Evolutionary conservation across 139 green algal genomes (phyloP).

Genomic region (Coccomyxa sp.): DNA sequence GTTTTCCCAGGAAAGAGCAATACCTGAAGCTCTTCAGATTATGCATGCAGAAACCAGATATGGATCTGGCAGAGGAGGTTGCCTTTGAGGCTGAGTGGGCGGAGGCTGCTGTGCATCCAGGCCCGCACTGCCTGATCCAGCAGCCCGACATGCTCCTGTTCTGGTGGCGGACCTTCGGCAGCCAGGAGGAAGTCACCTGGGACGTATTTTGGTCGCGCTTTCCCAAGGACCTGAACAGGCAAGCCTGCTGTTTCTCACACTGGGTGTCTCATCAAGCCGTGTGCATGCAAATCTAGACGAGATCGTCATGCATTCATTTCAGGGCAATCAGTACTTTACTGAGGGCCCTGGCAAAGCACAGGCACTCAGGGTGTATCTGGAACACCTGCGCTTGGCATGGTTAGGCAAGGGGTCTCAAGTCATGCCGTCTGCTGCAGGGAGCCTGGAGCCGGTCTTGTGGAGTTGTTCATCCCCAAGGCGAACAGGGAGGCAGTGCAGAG

Average conservation of each 20-base stretch:
- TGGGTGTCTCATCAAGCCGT: too few species aligned
- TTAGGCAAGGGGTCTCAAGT: not conserved
- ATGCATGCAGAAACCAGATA: not conserved
- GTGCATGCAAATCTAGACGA: too few species aligned
- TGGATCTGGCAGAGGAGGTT: slow-evolving; percentile 2
- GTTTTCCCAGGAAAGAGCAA: not conserved
- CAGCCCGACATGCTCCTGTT: slow-evolving; percentile 14
- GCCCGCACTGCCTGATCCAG: slow-evolving; percentile 10
- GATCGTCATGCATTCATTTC: too few species aligned
- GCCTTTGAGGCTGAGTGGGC: slow-evolving; percentile 6
- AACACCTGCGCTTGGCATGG: too few species aligned
- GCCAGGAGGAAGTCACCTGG: slow-evolving; percentile 14
- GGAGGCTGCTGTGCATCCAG: not conserved
- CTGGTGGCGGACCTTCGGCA: slow-evolving; percentile 16
- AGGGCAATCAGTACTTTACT: too few species aligned
- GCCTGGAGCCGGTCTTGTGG: not conserved
- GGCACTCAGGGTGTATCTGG: too few species aligned
- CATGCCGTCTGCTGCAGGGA: not conserved
- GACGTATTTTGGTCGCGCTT: slow-evolving; percentile 16
- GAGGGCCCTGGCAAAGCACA: too few species aligned
- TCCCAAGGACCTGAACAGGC: slow-evolving; percentile 10
- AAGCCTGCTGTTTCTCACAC: too few species aligned
- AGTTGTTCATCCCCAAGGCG: not conserved
- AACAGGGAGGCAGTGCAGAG: not conserved
- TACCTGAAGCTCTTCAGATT: not conserved